Conservation (phyloP, 1,139 yeast genomes). For the Taphrina wiesneri region DNA sequence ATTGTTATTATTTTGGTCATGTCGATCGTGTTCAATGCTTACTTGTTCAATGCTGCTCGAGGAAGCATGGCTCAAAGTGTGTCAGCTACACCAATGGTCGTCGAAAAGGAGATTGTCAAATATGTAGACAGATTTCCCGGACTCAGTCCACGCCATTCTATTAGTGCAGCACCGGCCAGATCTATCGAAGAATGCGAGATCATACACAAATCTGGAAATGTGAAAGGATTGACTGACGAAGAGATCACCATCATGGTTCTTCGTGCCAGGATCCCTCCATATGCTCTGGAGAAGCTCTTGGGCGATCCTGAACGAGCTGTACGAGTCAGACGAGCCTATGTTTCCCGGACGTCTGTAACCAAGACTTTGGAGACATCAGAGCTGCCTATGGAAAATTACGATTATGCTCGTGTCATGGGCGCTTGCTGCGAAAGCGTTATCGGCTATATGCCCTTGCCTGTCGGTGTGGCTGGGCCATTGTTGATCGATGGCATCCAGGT, state of each 20-base stretch:
- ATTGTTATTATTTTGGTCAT: slow-evolving; percentile 71
- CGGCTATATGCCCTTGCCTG: slow-evolving; percentile 93
- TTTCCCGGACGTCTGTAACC: slow-evolving; percentile 78
- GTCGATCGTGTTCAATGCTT: slow-evolving; percentile 78
- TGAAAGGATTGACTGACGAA: slow-evolving; percentile 64
- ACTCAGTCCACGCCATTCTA: slow-evolving; percentile 17
- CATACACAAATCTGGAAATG: slow-evolving; percentile 69
- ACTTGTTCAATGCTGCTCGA: slow-evolving; percentile 57
- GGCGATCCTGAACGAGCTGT: slow-evolving; percentile 90
- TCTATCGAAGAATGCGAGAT: slow-evolving; percentile 66
- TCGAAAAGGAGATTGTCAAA: slow-evolving; percentile 45
- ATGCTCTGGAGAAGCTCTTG: slow-evolving; percentile 89
- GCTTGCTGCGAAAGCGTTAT: slow-evolving; percentile 99
- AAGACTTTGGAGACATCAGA: slow-evolving; percentile 71
- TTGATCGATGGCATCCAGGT: slow-evolving; percentile 81
- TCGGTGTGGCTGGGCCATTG: slow-evolving; percentile 97
- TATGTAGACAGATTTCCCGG: slow-evolving; percentile 31
- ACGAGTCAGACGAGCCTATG: slow-evolving; percentile 83
- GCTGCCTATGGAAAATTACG: slow-evolving; percentile 80
- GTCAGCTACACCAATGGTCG: slow-evolving; percentile 43
- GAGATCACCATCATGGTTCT: slow-evolving; percentile 73
- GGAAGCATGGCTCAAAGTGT: slow-evolving; percentile 37
- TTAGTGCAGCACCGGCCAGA: slow-evolving; percentile 17
- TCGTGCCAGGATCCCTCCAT: slow-evolving; percentile 79
- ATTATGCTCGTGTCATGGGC: slow-evolving; percentile 93